Percentiles rank a stretch among this genome's conserved stretches.
Evolutionary conservation across 768 basidiomycete genomes (phyloP).

Genomic region (Chalciporus sphaerocephalus): DNA sequence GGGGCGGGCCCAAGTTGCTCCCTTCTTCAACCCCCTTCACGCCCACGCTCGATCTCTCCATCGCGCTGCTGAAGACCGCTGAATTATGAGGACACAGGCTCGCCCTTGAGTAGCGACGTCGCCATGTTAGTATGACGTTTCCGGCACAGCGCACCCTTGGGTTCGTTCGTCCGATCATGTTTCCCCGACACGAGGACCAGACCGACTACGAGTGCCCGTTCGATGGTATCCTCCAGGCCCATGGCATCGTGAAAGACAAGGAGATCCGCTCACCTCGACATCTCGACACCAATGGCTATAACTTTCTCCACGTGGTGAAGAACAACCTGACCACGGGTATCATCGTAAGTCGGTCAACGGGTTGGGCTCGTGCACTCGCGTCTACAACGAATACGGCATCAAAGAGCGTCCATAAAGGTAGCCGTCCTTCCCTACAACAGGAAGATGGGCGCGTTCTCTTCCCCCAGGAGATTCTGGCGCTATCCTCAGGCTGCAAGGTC

Average conservation of each 20-base stretch:
- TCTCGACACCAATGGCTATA: constrained; percentile 4
- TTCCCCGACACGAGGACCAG: background rate
- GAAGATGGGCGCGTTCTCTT: background rate
- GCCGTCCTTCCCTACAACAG: background rate
- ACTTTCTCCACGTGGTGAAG: constrained; percentile 15
- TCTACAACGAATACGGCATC: constrained; percentile 1
- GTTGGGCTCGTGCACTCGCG: constrained; percentile 12
- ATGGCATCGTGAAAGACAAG: background rate
- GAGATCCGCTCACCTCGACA: background rate
- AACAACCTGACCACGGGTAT: constrained; percentile 10
- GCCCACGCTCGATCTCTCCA: too few species aligned
- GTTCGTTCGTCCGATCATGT: too few species aligned
- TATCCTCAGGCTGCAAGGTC: too few species aligned
- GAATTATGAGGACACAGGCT: too few species aligned
- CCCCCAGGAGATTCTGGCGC: background rate
- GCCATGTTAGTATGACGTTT: too few species aligned
- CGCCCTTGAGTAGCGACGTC: too few species aligned
- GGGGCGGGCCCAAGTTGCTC: too few species aligned
- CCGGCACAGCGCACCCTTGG: too few species aligned
- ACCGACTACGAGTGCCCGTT: background rate
- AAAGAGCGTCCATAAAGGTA: background rate
- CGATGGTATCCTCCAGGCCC: background rate
- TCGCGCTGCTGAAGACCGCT: too few species aligned
- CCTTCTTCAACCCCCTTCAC: too few species aligned
- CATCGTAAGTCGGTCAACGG: constrained; percentile 8